Evolutionary conservation across 2,329 filamentous ascomycete genomes (phyloP).

Genomic region (Verticillium nubilum): DNA sequence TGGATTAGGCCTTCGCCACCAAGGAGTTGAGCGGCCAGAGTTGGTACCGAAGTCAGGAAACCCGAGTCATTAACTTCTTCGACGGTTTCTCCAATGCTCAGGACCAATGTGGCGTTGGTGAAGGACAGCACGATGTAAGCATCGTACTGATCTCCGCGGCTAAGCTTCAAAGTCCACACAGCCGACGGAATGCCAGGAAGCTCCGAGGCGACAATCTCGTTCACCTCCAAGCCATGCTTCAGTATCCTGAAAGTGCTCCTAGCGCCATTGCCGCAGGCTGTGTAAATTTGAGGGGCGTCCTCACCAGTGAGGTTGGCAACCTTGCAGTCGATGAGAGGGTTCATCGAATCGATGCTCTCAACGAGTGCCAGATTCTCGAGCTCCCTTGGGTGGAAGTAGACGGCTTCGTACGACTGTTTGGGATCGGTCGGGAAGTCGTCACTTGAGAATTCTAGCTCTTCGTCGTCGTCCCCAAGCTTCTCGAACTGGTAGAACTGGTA

Average conservation of each 20-base stretch:
- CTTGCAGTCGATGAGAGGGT: constrained; percentile 86
- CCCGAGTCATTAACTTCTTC: constrained; percentile 93
- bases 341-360: constrained; percentile 82
- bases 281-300: constrained; percentile 94
- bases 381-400: constrained; percentile 78
- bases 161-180: constrained; percentile 93
- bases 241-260: constrained; percentile 86
- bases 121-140: constrained; percentile 95
- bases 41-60: constrained; percentile 83
- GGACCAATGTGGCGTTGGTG: constrained; percentile 79
- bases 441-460: constrained; percentile 80
- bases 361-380: constrained; percentile 79
- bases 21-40: constrained; percentile 86
- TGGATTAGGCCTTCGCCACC: constrained; percentile 91
- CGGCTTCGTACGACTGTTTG: constrained; percentile 63
- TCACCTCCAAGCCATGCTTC: constrained; percentile 88
- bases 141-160: constrained; percentile 76
- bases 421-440: constrained; percentile 77
- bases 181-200: constrained; percentile 82
- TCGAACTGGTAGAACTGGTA: constrained; percentile 96
- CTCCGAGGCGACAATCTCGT: constrained; percentile 92
- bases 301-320: constrained; percentile 87
- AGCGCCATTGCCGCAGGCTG: constrained; percentile 82
- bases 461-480: constrained; percentile 91
- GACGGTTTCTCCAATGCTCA: constrained; percentile 95